Base-by-base conservation (phyloP, 2,329 filamentous ascomycete genomes). In the Talaromyces rugulosus region DNA sequence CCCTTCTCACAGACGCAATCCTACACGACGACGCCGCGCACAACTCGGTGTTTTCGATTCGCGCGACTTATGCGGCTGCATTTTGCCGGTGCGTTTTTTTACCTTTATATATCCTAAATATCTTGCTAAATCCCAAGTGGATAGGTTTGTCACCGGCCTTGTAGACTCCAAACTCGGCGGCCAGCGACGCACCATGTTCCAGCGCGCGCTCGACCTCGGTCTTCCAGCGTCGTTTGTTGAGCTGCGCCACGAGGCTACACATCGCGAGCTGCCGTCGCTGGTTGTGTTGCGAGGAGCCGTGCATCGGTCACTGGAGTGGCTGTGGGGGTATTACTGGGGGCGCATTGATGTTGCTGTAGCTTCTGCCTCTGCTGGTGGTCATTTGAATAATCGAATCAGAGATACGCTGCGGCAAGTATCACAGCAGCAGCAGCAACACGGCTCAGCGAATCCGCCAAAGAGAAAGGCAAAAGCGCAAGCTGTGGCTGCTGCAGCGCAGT, bases 271-370 rank as follows among this genome's bases (percentile, higher is more conserved):
- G 61, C 93, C 93, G 0, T 87, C 88, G 1, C 80, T 96, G 59
- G 82, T 85, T 11, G 87, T 91, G 65, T 80, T 97, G 64, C 85
- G 91, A 58, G 82, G 83, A 40, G 89, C 89, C 1, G 86, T 89
- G 1, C 78, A 82, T 65, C 86, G 89, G 68, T 91, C 89, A 0
- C 80, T 97, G 64, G 80, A 82, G 52, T 97, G 93, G 93, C 87
- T 97, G 58, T 96, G 91, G 91, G 83, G 87, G 59, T 91, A 91
- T 74, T 97, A 96, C 79, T 98, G 93, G 93, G 77, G 71, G 12
- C 76, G 78, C 42, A 71, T 87, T 23, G 79, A 81, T 60, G 69
- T 67, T 44, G 58, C 60, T 14, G 56, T 36, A 57, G 60, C 31
- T 51, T 56, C 27, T 27, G n/a, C 28, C 54, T 36, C 56, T 63